Base-by-base conservation (phyloP, 2,329 filamentous ascomycete genomes). In the Clarireedia hainanense region DNA sequence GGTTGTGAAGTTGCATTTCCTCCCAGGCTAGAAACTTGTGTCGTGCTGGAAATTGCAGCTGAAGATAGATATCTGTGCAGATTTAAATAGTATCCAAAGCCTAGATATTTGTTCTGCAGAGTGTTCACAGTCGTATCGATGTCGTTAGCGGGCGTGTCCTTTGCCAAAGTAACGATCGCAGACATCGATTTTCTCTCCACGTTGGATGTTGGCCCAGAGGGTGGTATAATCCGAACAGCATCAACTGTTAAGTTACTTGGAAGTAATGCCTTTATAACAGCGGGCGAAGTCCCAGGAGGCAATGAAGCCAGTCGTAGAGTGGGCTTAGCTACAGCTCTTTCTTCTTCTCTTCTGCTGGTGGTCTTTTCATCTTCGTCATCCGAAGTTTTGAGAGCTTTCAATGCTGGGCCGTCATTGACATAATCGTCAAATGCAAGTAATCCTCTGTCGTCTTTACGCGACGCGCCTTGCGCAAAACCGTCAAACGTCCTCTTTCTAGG, bases 61-160 rank as follows among this genome's bases (percentile, higher is more conserved):
- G 90, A 95, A 0, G 90, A 95, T 4, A 96, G 77, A 72, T 95
- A 88, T 9, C 90, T 79, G 58, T 91, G 89, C 46, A 95, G 78
- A 6, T 82, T 86, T 2, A 96, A 76, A 69, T 91, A 86, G 73
- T 86, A 90, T 5, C 91, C 91, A 68, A 83, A 90, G 15, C 91
- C 91, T 15, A 96, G 75, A 68, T 96, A 96, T 62, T 80, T 83
- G 61, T 94, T 91, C 67, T 95, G 89, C 34, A 96, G 73, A 3
- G 80, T 73, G 67, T 84, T 92, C 52, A 95, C 88, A 0, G 85
- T 81, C 4, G 82, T 78, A 65, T 96, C 91, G 53, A 96, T 91
- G 56, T 95, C 89, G 24, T 85, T 87, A 0, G 86, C 87, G 0
- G 90, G 82, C 0, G 90, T 94, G 61, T 94, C 89, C 57, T 87